Base-by-base conservation (phyloP, 352 stramenopile species). In the Globisporangium takayamanum region DNA sequence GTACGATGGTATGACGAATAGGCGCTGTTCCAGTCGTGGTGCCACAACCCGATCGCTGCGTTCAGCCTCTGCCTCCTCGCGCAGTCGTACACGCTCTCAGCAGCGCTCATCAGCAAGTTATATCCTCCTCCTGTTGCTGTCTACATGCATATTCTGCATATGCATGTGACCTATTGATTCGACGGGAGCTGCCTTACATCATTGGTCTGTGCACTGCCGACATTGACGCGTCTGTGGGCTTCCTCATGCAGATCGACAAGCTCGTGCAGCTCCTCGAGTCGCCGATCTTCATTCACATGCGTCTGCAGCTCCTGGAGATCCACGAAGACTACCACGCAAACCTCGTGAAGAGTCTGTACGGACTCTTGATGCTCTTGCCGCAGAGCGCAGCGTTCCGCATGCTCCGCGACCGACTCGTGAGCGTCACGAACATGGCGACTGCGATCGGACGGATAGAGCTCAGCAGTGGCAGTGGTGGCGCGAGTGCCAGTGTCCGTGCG, bases 201-300 rank as follows among this genome's bases (percentile, higher is more conserved):
- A 39, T 16, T 11, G 62, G 39, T 58, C 49, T 50, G 55, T 65
- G 49, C 69, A 88, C 75, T 80, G 97, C 94, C n/a, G 76, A 96
- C 42, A 92, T 98, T 67, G 94, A 98, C 60, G 90, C 98, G 15
- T 98, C 92, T n/a, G 94, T 99, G 25, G 95, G 96, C 5, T 99
- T 99, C 68, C 73, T 99, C 7, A 98, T 99, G 90, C 97, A 99
- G 80, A 94, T 99, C 62, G 98, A 99, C 80, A 99, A 99, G 68
- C 85, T 99, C 39, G 97, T 99, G 36, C 97, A 99, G 70, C 78
- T 99, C 14, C 75, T 99, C 47, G 98, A 99, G 74, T 99, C 96
- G 52, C 98, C 98, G 5, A 98, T 99, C 50, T 99, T 99, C 79
- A 91, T 99, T 57, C 83, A 99, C 57, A 91, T 99, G 72, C 85